Conservation (phyloP, 768 basidiomycete species). For the Amanita inopinata region DNA sequence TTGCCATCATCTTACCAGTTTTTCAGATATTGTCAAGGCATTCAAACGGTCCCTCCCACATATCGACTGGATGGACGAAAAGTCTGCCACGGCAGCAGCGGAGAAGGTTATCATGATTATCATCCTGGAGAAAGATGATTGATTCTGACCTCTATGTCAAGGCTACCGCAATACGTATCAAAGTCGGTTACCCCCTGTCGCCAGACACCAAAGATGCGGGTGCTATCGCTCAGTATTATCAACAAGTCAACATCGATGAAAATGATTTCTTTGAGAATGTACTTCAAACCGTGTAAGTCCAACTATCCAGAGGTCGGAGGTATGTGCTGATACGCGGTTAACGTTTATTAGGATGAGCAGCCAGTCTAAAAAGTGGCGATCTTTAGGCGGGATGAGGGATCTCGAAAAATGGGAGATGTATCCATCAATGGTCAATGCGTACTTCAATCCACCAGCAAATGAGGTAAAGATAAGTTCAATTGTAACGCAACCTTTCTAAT, state of each 20-base stretch:
- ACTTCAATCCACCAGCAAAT: constrained; percentile 79
- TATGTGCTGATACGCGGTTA: neutral
- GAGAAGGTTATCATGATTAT: too few species aligned
- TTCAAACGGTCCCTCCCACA: constrained; percentile 70
- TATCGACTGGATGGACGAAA: constrained; percentile 88
- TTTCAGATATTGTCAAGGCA: constrained; percentile 63
- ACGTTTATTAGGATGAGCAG: constrained; percentile 38
- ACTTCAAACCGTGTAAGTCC: constrained; percentile 44
- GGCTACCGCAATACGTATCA: constrained; percentile 77
- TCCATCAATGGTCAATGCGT: constrained; percentile 80
- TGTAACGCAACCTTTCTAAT: constrained; percentile 9
- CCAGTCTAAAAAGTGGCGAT: constrained; percentile 61
- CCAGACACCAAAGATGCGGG: constrained; percentile 70
- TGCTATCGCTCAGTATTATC: constrained; percentile 70
- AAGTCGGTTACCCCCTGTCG: constrained; percentile 87
- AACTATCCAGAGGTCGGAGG: neutral
- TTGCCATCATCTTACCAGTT: neutral
- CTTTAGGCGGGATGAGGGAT: constrained; percentile 62
- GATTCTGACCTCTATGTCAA: constrained; percentile 22
- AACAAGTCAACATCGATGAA: constrained; percentile 49
- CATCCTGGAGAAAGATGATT: too few species aligned
- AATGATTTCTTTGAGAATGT: constrained; percentile 82
- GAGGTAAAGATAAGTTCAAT: constrained; percentile 38
- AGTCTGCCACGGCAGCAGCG: constrained; percentile 72
- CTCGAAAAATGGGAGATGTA: constrained; percentile 79